A percentile compares a stretch with the other conserved stretches of the same genome.
phyloP scores from a whole-genome alignment of 306 rosid genomes.

The Lablab purpureus region DNA sequence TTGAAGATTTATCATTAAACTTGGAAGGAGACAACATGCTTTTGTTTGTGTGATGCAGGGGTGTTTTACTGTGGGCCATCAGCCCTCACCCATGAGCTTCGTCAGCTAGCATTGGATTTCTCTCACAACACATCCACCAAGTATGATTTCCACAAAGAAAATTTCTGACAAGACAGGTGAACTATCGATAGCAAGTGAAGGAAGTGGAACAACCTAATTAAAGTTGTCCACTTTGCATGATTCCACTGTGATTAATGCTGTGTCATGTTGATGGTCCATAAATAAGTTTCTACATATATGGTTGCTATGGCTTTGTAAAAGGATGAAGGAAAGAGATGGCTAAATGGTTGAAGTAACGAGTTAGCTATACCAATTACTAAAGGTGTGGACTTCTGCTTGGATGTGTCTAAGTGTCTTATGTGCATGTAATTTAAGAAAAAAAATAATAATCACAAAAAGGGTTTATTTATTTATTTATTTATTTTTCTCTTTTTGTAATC shows the following conservation, averaged over 20 bases:
- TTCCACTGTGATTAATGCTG: slow-evolving; percentile 6
- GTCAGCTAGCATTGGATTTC: slow-evolving; percentile 61
- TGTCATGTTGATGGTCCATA: slow-evolving; percentile 20
- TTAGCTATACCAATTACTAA: slow-evolving; percentile 36
- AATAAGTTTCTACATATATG: slow-evolving; percentile 6
- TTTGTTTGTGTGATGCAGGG: slow-evolving; percentile 54
- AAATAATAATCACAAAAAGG: slow-evolving; percentile 9
- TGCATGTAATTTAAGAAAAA: slow-evolving; percentile 28
- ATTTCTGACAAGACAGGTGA: slow-evolving; percentile 52
- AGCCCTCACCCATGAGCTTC: slow-evolving; percentile 50
- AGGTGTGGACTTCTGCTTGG: slow-evolving; percentile 16
- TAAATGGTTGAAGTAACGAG: slow-evolving; percentile 27
- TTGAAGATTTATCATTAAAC: no score
- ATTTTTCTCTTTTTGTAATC: background rate
- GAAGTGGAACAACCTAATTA: slow-evolving; percentile 11
- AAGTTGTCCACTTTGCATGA: slow-evolving; percentile 25
- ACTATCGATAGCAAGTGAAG: slow-evolving; percentile 9
- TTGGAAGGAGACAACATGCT: slow-evolving; percentile 38
- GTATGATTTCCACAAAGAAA: slow-evolving; percentile 67
- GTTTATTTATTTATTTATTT: background rate
- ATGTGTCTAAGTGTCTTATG: slow-evolving; percentile 6
- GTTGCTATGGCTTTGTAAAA: slow-evolving; percentile 38
- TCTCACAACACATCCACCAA: slow-evolving; percentile 66
- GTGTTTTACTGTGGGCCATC: slow-evolving; percentile 75
- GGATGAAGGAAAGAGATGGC: background rate